phyloP scores from a whole-genome alignment of 2,329 filamentous ascomycete species.

The Aschersonia sp. region DNA sequence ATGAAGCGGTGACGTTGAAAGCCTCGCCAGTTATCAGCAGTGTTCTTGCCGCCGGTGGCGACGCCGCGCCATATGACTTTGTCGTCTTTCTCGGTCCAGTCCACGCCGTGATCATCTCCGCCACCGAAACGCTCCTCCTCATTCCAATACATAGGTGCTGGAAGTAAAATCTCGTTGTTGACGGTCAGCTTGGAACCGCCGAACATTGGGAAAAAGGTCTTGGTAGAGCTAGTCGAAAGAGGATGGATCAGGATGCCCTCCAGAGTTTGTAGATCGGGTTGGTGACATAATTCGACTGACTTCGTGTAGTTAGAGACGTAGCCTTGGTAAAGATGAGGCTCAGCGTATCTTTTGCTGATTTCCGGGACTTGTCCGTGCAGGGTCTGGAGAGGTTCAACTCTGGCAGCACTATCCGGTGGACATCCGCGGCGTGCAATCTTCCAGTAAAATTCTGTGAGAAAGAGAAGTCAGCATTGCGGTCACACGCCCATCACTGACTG shows the following conservation, averaged over 20 bases:
- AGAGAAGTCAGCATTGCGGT: too few species aligned
- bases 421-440: slow-evolving; percentile 44
- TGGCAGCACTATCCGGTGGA: slow-evolving; percentile 45
- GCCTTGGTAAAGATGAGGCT: slow-evolving; percentile 37
- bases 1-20: slow-evolving; percentile 68
- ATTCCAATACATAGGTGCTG: slow-evolving; percentile 55
- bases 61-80: slow-evolving; percentile 51
- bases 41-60: slow-evolving; percentile 48
- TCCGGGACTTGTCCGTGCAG: slow-evolving; percentile 28
- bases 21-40: slow-evolving; percentile 48
- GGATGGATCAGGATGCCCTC: slow-evolving; percentile 53
- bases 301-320: slow-evolving; percentile 48
- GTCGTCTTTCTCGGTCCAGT: slow-evolving; percentile 42
- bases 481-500: too few species aligned
- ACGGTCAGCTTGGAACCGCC: slow-evolving; percentile 54
- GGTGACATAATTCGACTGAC: slow-evolving; percentile 49
- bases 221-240: slow-evolving; percentile 39
- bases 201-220: slow-evolving; percentile 49
- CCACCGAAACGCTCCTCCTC: slow-evolving; percentile 49
- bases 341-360: slow-evolving; percentile 30
- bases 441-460: slow-evolving; percentile 35
- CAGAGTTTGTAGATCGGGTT: slow-evolving; percentile 46
- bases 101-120: slow-evolving; percentile 33
- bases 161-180: slow-evolving; percentile 58
- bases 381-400: slow-evolving; percentile 26